Evolutionary conservation across 1,139 yeast species (phyloP).

Genomic region (Yamadazyma atmosphaerica): DNA sequence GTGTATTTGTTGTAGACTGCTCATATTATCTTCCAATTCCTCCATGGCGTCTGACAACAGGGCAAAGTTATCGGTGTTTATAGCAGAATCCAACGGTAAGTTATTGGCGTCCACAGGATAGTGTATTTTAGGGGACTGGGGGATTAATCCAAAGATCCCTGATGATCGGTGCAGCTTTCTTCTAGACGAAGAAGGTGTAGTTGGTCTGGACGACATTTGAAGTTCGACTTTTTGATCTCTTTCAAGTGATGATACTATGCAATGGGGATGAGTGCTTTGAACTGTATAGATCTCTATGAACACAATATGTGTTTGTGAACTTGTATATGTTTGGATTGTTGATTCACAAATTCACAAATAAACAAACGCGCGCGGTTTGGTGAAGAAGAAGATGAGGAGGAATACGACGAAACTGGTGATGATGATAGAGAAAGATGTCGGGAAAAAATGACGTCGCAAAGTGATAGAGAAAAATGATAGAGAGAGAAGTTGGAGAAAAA

Average conservation of each 20-base stretch:
- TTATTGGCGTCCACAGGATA: constrained; percentile 43
- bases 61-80: constrained; percentile 33
- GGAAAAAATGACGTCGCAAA: too few species aligned
- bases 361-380: background rate
- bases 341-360: background rate
- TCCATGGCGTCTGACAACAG: constrained; percentile 54
- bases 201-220: constrained; percentile 9
- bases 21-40: constrained; percentile 50
- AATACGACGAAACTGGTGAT: too few species aligned
- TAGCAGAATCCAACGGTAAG: constrained; percentile 36
- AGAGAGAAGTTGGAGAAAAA: too few species aligned
- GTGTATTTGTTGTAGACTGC: constrained; percentile 49
- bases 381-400: too few species aligned
- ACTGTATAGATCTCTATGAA: background rate
- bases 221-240: too few species aligned
- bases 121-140: constrained; percentile 45
- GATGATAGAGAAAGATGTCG: background rate
- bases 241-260: too few species aligned
- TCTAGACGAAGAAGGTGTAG: constrained; percentile 8
- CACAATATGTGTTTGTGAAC: background rate
- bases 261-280: too few species aligned
- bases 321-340: background rate
- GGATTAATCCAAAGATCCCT: constrained; percentile 36
- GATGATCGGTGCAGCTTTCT: constrained; percentile 37
- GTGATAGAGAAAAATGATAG: too few species aligned